Evolutionary conservation across 495 filamentous ascomycete species (phyloP), one percentile per base, ranked within the genome.

Genomic region (Trichoderma asperelloides): DNA sequence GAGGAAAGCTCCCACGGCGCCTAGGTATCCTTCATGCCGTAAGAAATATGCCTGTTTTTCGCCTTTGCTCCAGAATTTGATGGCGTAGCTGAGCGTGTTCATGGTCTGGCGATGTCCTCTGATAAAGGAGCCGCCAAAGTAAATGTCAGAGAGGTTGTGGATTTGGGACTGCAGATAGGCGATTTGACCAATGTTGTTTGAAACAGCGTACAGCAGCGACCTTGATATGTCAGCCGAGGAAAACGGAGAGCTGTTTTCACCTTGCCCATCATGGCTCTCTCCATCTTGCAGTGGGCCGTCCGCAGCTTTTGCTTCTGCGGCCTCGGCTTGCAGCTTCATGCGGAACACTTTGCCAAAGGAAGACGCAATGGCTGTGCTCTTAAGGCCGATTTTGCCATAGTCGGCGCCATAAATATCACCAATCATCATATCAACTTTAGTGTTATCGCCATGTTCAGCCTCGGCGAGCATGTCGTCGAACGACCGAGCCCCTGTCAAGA

Each of bases 111-210:
- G 86, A 76, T 98, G 95, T 55, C 95, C 94, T 16, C 96, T 89
- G 74, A 98, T 98, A 77, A 98, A 98, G 11, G 89, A 93, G 40
- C 95, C 95, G 15, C 95, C 95, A 72, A 98, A 98, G 77, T 98
- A 98, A 66, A 98, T 98, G 74, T 93, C 88, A 65, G 91, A 89
- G 23, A 97, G 83, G 62, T 86, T 82, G 75, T 98, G 93, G 72
- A 96, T 95, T 71, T 96, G 91, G 39, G 91, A 93, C 72, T 97
- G 93, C 27, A 98, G 81, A 75, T 96, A 97, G 45, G 95, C 91
- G 69, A 98, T 96, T 81, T 98, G 95, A 15, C 95, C 95, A 66
- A 98, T 97, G 77, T 98, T 98, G 78, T 98, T 98, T 76, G 91
- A 84, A 60, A 86, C 82, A 49, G 93, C 93, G 75, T 96, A 97